phyloP scores from a whole-genome alignment of 1,139 yeast genomes.

The Yamadazyma siamensis region DNA sequence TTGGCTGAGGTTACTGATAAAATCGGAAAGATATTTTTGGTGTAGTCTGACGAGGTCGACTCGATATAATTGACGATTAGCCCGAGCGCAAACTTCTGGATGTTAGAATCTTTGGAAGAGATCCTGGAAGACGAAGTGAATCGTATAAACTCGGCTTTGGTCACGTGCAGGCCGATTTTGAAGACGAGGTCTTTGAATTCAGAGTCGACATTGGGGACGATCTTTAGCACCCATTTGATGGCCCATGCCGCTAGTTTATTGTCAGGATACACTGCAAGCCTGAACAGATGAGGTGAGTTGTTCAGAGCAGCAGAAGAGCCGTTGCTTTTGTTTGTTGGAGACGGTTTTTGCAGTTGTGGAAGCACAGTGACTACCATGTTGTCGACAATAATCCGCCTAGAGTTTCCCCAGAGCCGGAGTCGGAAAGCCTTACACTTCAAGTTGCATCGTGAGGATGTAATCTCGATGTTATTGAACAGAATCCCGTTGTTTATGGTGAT shows the following conservation, averaged over 20 bases:
- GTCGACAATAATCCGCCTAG: slow-evolving; percentile 29
- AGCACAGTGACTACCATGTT: slow-evolving; percentile 17
- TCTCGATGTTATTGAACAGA: slow-evolving; percentile 30
- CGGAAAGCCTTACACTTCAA: slow-evolving; percentile 25
- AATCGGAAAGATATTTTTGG: slow-evolving; percentile 12
- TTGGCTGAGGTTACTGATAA: slow-evolving; percentile 19
- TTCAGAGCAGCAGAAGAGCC: neutral
- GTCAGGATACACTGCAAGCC: slow-evolving; percentile 16
- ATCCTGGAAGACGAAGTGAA: slow-evolving; percentile 19
- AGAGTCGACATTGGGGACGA: slow-evolving; percentile 24
- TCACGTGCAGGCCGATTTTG: slow-evolving; percentile 10
- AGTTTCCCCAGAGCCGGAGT: slow-evolving; percentile 41
- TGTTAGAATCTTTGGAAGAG: slow-evolving; percentile 16
- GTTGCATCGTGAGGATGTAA: slow-evolving; percentile 12
- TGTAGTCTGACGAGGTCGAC: slow-evolving; percentile 3
- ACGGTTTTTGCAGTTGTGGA: neutral
- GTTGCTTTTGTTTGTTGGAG: neutral
- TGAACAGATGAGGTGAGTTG: too few relatives aligned
- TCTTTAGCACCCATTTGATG: slow-evolving; percentile 16
- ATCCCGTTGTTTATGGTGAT: slow-evolving; percentile 40
- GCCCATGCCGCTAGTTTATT: slow-evolving; percentile 11
- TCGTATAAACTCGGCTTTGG: slow-evolving; percentile 22
- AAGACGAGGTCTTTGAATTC: slow-evolving; percentile 25
- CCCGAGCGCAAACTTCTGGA: slow-evolving; percentile 19
- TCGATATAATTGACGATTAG: slow-evolving; percentile 14